Conservation (phyloP, 441 rosid genomes). For the Gossypium davidsonii region DNA sequence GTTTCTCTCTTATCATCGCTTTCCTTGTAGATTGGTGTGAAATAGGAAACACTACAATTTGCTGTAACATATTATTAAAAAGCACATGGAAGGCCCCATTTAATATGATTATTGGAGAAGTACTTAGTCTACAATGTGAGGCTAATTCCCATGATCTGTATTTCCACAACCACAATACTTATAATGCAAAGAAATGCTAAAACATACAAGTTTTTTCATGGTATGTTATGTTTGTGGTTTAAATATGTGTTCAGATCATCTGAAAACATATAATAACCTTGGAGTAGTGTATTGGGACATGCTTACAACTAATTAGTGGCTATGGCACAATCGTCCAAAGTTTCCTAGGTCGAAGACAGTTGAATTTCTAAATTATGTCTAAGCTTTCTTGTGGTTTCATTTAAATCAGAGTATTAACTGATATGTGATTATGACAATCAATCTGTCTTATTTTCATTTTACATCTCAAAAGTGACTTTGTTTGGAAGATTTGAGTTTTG, state of each 20-base stretch:
- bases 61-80: neutral
- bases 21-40: slow-evolving; percentile 8
- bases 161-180: slow-evolving; percentile 3
- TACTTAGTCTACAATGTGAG: neutral
- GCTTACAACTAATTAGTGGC: neutral
- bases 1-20: slow-evolving; percentile 24
- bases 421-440: neutral
- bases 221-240: neutral
- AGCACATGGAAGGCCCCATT: neutral
- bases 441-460: neutral
- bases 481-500: neutral
- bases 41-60: neutral
- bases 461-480: neutral
- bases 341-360: neutral
- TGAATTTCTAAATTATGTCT: neutral
- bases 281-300: neutral
- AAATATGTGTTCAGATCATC: neutral
- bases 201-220: neutral
- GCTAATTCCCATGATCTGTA: neutral
- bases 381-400: neutral
- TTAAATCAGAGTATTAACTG: neutral
- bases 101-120: neutral
- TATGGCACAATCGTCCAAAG: neutral
- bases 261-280: neutral
- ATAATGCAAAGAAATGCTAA: slow-evolving; percentile 6